These are phyloP conservation scores for Whalleya microplaca DNA, from an alignment of 2,329 filamentous ascomycete species.

Conservation along the genomic window DNA sequence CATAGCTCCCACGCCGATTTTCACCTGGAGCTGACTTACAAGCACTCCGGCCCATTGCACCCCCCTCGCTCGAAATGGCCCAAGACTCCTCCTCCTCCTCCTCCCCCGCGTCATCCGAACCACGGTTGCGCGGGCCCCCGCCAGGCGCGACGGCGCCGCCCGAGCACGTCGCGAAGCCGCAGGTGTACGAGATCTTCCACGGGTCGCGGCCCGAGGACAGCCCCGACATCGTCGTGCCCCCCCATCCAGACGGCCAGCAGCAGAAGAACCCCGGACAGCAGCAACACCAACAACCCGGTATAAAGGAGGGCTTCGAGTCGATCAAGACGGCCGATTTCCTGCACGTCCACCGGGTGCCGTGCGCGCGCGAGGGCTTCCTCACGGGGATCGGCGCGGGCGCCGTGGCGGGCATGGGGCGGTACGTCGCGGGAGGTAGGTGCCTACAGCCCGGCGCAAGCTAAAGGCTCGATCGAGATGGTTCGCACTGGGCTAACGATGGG, in stretches of 20 bases:
- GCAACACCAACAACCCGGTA: constrained; percentile 41
- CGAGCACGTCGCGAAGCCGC: constrained; percentile 39
- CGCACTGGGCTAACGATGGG: background rate
- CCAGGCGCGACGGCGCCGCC: constrained; percentile 40
- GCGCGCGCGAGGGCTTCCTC: constrained; percentile 80
- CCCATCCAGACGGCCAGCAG: constrained; percentile 39
- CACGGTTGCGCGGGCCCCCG: constrained; percentile 39
- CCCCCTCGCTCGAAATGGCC: too few relatives aligned
- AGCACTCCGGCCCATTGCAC: too few relatives aligned
- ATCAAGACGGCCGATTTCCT: constrained; percentile 72
- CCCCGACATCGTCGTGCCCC: background rate
- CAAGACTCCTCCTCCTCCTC: too few relatives aligned
- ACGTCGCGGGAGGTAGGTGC: constrained; percentile 72
- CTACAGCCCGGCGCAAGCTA: too few relatives aligned
- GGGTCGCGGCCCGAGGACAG: constrained; percentile 24
- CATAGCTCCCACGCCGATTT: constrained; percentile 21
- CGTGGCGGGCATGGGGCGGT: constrained; percentile 72
- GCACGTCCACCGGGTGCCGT: constrained; percentile 77
- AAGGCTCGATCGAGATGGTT: too few relatives aligned
- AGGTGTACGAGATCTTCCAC: constrained; percentile 46
- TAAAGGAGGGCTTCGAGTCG: constrained; percentile 67
- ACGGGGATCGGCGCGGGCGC: constrained; percentile 83
- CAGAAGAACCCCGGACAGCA: constrained; percentile 20
- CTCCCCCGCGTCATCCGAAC: too few relatives aligned
- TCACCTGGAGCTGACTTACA: background rate